phyloP scores from a whole-genome alignment of 768 basidiomycete species.

The Paxillus ammoniavirescens region DNA sequence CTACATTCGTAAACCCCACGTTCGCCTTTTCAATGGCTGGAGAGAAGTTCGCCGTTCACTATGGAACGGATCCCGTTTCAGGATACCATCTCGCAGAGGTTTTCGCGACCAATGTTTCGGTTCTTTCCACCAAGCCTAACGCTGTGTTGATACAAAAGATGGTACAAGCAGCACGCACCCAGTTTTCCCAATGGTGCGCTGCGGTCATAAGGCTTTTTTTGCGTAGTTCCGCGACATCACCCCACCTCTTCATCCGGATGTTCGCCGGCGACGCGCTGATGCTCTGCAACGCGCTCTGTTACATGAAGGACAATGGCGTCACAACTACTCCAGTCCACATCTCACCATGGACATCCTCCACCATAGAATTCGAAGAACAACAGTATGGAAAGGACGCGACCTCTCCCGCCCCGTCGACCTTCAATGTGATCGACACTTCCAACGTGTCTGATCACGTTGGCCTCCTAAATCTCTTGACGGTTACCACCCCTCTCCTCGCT shows the following conservation, averaged over 20 bases:
- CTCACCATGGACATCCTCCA: conserved; percentile 24
- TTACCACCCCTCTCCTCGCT: conserved; percentile 22
- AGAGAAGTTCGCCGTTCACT: conserved; percentile 27
- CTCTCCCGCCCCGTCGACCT: conserved; percentile 24
- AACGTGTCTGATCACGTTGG: conserved; percentile 32
- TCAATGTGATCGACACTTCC: conserved; percentile 35
- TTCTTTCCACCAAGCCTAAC: too few species aligned
- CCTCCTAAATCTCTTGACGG: conserved; percentile 26
- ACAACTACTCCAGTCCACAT: conserved; percentile 18
- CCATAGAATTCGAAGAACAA: conserved; percentile 19
- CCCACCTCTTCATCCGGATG: conserved; percentile 24
- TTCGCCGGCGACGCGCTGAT: conserved; percentile 30
- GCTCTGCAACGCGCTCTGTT: conserved; percentile 13
- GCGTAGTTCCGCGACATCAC: neutral
- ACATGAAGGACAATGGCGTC: too few species aligned
- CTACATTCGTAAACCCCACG: conserved; percentile 28
- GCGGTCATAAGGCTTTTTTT: conserved; percentile 14
- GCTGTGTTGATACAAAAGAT: conserved; percentile 4
- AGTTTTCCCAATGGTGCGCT: conserved; percentile 30
- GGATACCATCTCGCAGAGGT: conserved; percentile 34
- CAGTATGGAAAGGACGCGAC: conserved; percentile 17
- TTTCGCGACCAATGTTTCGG: too few species aligned
- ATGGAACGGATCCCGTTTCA: conserved; percentile 27
- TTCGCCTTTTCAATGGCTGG: conserved; percentile 25
- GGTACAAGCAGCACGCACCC: conserved; percentile 16